A percentile compares a stretch with the other conserved stretches of the same genome.
phyloP scores from a whole-genome alignment of 768 basidiomycete species.

The Cystobasidium ongulense region DNA sequence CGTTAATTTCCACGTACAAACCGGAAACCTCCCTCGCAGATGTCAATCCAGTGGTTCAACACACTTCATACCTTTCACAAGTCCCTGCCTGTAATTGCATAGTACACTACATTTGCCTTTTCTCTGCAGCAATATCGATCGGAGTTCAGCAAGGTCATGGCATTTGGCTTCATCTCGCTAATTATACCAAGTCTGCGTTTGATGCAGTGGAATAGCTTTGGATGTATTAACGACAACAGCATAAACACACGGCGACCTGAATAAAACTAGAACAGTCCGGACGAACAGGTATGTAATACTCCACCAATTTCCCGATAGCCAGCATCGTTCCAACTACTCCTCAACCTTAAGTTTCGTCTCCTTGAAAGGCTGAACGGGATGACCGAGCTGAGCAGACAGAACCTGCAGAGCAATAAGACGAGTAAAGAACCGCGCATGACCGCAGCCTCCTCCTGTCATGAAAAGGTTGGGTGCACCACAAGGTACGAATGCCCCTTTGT shows the following conservation, averaged over 20 bases:
- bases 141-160: too few species aligned
- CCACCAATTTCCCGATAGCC: too few species aligned
- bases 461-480: slow-evolving; percentile 1
- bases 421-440: slow-evolving; percentile 1
- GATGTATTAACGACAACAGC: too few species aligned
- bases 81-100: not conserved
- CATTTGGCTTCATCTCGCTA: too few species aligned
- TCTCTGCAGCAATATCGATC: not conserved
- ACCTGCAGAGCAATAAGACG: not conserved
- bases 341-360: not conserved
- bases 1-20: not conserved
- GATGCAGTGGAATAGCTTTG: too few species aligned
- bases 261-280: too few species aligned
- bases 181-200: too few species aligned
- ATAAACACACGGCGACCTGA: too few species aligned
- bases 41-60: too few species aligned
- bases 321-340: not conserved
- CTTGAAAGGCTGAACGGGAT: not conserved
- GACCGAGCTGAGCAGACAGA: not conserved
- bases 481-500: not conserved
- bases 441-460: slow-evolving; percentile 4
- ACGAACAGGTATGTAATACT: too few species aligned
- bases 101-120: not conserved
- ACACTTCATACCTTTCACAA: too few species aligned
- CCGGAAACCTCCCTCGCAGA: not conserved